Conservation (phyloP, 805 yeast genomes). For the Suhomyces pyralidae region DNA sequence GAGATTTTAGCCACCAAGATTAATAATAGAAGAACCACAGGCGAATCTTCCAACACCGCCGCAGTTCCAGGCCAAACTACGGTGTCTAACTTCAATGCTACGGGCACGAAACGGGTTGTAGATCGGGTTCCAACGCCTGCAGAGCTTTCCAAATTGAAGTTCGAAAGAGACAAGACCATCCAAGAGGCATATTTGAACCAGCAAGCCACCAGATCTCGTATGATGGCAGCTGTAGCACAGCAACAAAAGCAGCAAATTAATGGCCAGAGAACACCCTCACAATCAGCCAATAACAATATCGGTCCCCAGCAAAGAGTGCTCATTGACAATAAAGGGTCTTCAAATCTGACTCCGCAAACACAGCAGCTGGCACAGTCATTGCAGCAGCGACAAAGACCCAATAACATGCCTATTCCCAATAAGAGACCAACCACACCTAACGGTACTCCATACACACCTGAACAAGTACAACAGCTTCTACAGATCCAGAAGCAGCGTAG, state of each 20-base stretch:
- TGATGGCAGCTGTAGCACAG: conserved; percentile 43
- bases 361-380: not conserved
- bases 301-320: conserved; percentile 8
- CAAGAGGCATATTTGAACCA: conserved; percentile 66
- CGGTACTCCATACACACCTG: conserved; percentile 57
- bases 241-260: conserved; percentile 15
- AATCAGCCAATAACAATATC: conserved; percentile 2
- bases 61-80: not conserved
- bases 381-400: not conserved
- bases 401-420: conserved; percentile 7
- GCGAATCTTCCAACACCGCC: conserved; percentile 2
- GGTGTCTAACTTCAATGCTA: not conserved
- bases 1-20: conserved; percentile 55
- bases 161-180: conserved; percentile 79
- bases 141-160: conserved; percentile 78
- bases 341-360: not conserved
- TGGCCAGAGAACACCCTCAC: conserved; percentile 15
- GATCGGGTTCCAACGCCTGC: conserved; percentile 68
- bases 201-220: conserved; percentile 40
- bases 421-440: conserved; percentile 48
- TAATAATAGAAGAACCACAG: conserved; percentile 7
- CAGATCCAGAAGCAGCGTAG: conserved; percentile 52
- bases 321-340: not conserved
- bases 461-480: conserved; percentile 57
- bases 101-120: conserved; percentile 27